Percentiles rank a stretch among this genome's conserved stretches.
phyloP scores from a whole-genome alignment of 257 asterid species.

The Solanum pimpinellifolium region DNA sequence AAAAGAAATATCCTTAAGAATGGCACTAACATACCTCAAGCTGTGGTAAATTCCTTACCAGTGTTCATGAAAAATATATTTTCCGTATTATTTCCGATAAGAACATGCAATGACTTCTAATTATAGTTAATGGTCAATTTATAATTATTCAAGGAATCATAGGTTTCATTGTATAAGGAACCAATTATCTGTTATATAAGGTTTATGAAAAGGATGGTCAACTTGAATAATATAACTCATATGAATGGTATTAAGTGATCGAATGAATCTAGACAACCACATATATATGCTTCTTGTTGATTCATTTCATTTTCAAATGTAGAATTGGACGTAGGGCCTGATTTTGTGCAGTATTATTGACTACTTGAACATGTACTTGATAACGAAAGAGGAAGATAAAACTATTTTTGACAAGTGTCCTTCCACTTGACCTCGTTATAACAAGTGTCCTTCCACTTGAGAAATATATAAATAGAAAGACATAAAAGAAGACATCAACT shows the following conservation, averaged over 20 bases:
- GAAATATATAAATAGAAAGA: too few species aligned
- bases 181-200: background rate
- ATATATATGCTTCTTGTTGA: background rate
- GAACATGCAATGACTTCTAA: background rate
- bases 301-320: background rate
- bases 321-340: background rate
- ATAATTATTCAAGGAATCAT: background rate
- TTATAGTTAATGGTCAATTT: too few species aligned
- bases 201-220: background rate
- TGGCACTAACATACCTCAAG: background rate
- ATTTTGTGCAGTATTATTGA: background rate
- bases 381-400: background rate
- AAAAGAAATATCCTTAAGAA: background rate
- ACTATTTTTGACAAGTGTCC: background rate
- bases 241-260: background rate
- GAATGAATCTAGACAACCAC: background rate
- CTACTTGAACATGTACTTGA: background rate
- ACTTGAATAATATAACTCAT: background rate
- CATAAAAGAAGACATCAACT: too few species aligned
- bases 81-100: too few species aligned
- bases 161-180: background rate
- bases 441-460: too few species aligned
- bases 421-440: too few species aligned
- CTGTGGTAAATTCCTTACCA: background rate
- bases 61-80: background rate